Base-by-base conservation (phyloP, 2,329 filamentous ascomycete species). In the Cytospora piceae region DNA sequence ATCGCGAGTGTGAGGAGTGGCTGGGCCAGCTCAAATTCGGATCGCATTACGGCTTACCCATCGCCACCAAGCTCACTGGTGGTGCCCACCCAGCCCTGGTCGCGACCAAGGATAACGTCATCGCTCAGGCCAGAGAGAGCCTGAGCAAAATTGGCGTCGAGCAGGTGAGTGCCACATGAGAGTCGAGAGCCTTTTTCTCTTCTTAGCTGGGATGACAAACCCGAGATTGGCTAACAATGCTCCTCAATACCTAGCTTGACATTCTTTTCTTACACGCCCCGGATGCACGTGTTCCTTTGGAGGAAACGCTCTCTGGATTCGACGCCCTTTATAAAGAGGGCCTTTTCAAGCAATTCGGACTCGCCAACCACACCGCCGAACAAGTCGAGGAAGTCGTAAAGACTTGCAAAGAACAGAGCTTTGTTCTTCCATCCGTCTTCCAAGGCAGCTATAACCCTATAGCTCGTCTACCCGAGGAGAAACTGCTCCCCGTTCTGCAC, bases 221-320 rank as follows among this genome's bases (percentile, higher is more conserved):
- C 5, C 57, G 14, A 17, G 4, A 22, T 27, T 63, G 58, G n/a
- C 42, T 46, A 46, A 46, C 15, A 9, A 22, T 46, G 20, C 17
- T n/a, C 42, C 42, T 22, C 42, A 9, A 46, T 46, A 46, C 20
- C 22, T 22, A 46, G 42, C 51, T 69, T 29, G 62, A 73, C 53
- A 61, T 70, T n/a, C 65, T 70, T 22, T 73, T 67, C 42, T 86
- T 91, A 59, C 80, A 91, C 61, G 83, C 82, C 5, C 80, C 79
- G 85, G 71, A 75, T 69, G 61, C 85, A 83, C 67, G 24, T 5
- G 67, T 73, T 1, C 83, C 84, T 0, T 87, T 90, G 68, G 82
- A 82, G 15, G 85, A 90, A 72, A 88, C 87, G 0, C 75, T 91
- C n/a, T 80, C 83, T 70, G 85, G 82, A 6, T 79, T 87, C 64